Evolutionary conservation across 2,329 filamentous ascomycete species (phyloP), one percentile per base, ranked within the genome.

Genomic region (Ustulina deusta): DNA sequence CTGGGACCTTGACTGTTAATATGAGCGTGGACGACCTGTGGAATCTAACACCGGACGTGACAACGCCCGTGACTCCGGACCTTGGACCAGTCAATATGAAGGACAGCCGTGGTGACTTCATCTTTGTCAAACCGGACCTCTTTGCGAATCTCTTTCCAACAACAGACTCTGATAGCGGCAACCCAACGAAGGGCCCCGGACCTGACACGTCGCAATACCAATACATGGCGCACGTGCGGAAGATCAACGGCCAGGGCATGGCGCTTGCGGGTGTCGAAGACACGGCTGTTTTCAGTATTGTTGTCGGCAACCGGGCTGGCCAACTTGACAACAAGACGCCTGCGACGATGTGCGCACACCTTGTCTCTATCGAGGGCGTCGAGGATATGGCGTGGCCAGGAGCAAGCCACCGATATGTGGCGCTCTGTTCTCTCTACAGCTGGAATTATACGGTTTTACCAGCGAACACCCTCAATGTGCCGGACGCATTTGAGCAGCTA

Each of bases 381-480:
- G 78, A 79, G 49, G 56, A 64, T 4, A 78, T 79, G 68, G 51
- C n/a, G 0, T 75, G 67, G n/a, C 72, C 74, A 22, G 6, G 0
- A 25, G 64, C 2, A 46, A 61, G 2, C 42, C 63, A 2, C 54
- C 71, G 1, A 1, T 71, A 69, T 11, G 77, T 83, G 7, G 79
- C 71, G 0, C 63, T 84, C 7, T 74, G 75, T 27, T 81, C 79
- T 0, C 68, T 84, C 0, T 68, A 80, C 52, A 80, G 77, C 54
- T 85, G 83, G 83, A 76, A 72, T 6, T 83, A 84, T 59, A 80
- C 76, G 0, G 70, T 72, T 3, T 55, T 79, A 1, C 81, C 82
- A 0, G 73, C 80, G 0, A 65, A 74, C 0, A 68, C 73, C 0
- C 70, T 81, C 52, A 81, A 81, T 63, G 75, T 82, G 0, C 63